Evolutionary conservation across 306 rosid genomes (phyloP).

Genomic region (Fagus crenata): DNA sequence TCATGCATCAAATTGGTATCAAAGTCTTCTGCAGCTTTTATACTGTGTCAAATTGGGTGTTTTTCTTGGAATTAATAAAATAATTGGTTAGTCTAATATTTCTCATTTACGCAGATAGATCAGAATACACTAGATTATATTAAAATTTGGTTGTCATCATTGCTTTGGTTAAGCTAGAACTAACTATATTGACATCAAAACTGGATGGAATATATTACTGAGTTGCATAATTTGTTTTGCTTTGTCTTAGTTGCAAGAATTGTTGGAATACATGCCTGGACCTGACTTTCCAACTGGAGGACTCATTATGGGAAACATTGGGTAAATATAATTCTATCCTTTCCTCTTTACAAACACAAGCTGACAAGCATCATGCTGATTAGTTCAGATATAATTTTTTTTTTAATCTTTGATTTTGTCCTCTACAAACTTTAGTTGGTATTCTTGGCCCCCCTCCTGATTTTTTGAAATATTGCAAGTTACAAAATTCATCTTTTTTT

Average conservation of each 20-base stretch:
- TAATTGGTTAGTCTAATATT: background rate
- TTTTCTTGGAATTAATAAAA: background rate
- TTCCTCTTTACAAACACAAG: background rate
- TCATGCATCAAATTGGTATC: no score
- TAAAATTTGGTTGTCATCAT: background rate
- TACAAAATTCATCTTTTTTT: no score
- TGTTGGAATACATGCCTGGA: constrained; percentile 99
- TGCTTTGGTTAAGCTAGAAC: background rate
- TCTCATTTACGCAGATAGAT: background rate
- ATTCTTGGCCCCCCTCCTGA: background rate
- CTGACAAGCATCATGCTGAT: background rate
- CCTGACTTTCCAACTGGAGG: constrained; percentile 99
- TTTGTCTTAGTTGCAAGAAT: constrained; percentile 76
- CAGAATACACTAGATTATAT: background rate
- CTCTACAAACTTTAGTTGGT: background rate
- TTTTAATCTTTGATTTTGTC: background rate
- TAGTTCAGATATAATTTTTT: background rate
- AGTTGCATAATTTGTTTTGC: constrained; percentile 29
- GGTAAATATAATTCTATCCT: constrained; percentile 49
- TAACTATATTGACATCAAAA: background rate
- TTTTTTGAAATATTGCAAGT: background rate
- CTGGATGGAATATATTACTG: background rate
- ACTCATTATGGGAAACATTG: constrained; percentile 90
- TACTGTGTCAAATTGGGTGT: background rate
- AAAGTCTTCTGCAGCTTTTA: no score